Conservation (phyloP, 768 basidiomycete genomes). For the Pleurotus salmoneostramineus region DNA sequence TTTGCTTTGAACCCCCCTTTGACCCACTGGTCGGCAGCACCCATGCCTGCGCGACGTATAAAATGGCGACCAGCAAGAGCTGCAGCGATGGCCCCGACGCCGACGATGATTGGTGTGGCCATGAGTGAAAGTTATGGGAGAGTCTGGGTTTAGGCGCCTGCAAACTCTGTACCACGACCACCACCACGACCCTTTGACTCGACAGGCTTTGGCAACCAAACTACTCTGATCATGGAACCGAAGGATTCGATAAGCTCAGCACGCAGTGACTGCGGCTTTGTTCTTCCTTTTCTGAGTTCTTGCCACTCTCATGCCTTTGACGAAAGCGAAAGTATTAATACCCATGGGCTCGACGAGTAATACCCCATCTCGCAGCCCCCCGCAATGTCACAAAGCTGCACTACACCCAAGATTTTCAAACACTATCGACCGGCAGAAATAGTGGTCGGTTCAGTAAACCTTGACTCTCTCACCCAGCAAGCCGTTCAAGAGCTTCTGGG, state of each 20-base stretch:
- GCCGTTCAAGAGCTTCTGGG: not conserved
- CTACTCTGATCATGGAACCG: too few relatives aligned
- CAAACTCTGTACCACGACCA: too few relatives aligned
- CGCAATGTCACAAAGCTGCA: not conserved
- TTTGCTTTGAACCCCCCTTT: constrained; percentile 94
- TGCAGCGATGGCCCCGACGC: constrained; percentile 73
- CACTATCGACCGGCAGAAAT: not conserved
- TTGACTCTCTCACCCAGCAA: not conserved
- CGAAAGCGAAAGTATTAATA: too few relatives aligned
- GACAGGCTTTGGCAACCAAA: too few relatives aligned
- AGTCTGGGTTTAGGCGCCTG: not conserved
- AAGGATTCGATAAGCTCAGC: too few relatives aligned
- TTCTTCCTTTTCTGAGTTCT: too few relatives aligned
- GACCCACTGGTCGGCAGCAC: constrained; percentile 77
- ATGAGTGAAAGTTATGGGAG: constrained; percentile 31
- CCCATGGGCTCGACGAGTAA: too few relatives aligned
- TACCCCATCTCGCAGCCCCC: not conserved
- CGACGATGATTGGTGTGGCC: constrained; percentile 77
- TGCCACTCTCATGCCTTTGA: too few relatives aligned
- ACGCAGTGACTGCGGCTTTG: too few relatives aligned
- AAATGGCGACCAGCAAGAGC: constrained; percentile 73
- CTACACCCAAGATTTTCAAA: not conserved
- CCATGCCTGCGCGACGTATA: constrained; percentile 53
- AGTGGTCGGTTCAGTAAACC: not conserved
- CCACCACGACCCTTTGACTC: too few relatives aligned